phyloP scores from a whole-genome alignment of 768 basidiomycete species.

The Holtermannia corniformis region DNA sequence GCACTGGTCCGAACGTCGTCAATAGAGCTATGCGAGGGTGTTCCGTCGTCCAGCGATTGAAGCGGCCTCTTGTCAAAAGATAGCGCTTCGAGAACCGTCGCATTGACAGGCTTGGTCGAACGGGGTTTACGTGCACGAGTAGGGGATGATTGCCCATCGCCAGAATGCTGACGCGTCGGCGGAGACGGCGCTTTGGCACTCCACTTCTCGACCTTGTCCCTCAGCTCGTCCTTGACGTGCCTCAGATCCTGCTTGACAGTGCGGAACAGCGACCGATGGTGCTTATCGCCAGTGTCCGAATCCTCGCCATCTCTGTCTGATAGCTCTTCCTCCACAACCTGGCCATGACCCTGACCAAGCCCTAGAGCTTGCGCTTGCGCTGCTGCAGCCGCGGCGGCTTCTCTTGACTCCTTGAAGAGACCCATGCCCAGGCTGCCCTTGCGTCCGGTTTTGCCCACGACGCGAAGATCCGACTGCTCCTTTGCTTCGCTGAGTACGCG shows the following conservation, averaged over 20 bases:
- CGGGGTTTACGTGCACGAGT: background rate
- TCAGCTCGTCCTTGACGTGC: slow-evolving; percentile 6
- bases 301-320: background rate
- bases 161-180: background rate
- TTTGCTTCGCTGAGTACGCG: slow-evolving; percentile 31
- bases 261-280: no score
- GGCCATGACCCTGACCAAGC: background rate
- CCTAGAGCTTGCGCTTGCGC: slow-evolving; percentile 6
- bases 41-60: no score
- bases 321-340: background rate
- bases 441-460: slow-evolving; percentile 30
- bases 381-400: slow-evolving; percentile 2
- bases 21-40: no score
- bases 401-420: slow-evolving; percentile 42
- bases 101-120: background rate
- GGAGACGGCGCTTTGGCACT: background rate
- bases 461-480: slow-evolving; percentile 20
- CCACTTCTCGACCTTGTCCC: background rate
- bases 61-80: background rate
- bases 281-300: no score
- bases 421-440: slow-evolving; percentile 44
- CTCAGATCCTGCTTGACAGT: background rate
- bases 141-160: background rate
- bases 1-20: no score
- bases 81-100: background rate